Conservation (phyloP, 1,284 basidiomycete genomes). For the Neotropicomus parvogracilis region DNA sequence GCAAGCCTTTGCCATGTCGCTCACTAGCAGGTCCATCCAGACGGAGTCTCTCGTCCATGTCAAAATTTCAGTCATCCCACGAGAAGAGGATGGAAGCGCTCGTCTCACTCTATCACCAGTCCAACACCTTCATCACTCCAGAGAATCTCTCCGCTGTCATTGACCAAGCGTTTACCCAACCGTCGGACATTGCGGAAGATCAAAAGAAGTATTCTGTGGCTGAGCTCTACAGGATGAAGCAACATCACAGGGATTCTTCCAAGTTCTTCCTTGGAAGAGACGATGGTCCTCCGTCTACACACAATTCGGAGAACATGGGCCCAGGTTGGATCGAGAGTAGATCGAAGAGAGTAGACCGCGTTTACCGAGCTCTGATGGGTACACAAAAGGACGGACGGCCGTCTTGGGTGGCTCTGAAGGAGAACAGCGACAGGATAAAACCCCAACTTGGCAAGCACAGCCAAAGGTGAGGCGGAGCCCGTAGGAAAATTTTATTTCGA, state of each 20-base stretch:
- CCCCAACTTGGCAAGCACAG: slow-evolving; percentile 29
- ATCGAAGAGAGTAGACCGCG: slow-evolving; percentile 41
- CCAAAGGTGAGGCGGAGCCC: slow-evolving; percentile 33
- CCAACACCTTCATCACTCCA: slow-evolving; percentile 61
- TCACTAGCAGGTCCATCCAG: slow-evolving; percentile 8
- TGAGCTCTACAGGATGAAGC: slow-evolving; percentile 26
- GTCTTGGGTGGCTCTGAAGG: slow-evolving; percentile 54
- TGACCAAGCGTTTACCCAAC: slow-evolving; percentile 53
- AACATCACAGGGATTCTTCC: slow-evolving; percentile 33
- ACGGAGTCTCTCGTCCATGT: slow-evolving; percentile 24
- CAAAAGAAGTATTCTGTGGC: slow-evolving; percentile 17
- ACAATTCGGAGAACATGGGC: slow-evolving; percentile 25
- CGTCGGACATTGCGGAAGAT: slow-evolving; percentile 14
- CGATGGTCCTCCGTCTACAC: neutral
- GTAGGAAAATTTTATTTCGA: neutral
- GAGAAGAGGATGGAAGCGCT: slow-evolving; percentile 66
- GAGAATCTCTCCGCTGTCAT: slow-evolving; percentile 62
- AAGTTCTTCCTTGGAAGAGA: slow-evolving; percentile 39
- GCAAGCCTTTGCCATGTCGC: slow-evolving; percentile 6
- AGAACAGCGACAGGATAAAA: slow-evolving; percentile 38
- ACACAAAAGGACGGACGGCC: slow-evolving; percentile 43
- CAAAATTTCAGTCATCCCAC: slow-evolving; percentile 14
- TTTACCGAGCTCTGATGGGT: slow-evolving; percentile 61
- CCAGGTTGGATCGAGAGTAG: slow-evolving; percentile 37
- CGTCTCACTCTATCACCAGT: slow-evolving; percentile 68